Evolutionary conservation across 2,329 filamentous ascomycete genomes (phyloP).

Genomic region (Pyricularia pennisetigena): DNA sequence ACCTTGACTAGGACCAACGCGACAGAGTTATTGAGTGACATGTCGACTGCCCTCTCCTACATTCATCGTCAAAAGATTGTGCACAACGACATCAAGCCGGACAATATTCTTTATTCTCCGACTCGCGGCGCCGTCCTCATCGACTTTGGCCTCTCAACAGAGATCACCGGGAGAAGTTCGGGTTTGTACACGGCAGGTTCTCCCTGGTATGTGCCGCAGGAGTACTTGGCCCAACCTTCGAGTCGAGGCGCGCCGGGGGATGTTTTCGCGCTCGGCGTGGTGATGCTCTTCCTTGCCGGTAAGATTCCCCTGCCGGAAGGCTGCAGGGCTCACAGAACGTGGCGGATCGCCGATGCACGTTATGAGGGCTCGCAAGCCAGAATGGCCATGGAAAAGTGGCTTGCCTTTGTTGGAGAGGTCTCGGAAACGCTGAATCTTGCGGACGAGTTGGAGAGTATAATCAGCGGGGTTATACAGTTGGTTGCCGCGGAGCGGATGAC

Average conservation of each 20-base stretch:
- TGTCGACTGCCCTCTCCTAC: background rate
- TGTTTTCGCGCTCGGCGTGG: background rate
- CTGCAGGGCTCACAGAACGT: background rate
- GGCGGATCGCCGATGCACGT: background rate
- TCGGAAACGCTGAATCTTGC: background rate
- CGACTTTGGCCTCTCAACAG: conserved; percentile 3
- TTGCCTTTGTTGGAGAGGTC: background rate
- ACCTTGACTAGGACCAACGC: background rate
- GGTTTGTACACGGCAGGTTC: background rate
- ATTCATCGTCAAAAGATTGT: background rate
- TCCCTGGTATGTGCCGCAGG: background rate
- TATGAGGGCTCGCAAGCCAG: background rate
- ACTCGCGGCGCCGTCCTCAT: background rate
- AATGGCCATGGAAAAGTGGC: background rate
- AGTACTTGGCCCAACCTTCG: background rate
- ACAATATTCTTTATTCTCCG: background rate
- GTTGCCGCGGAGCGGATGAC: background rate
- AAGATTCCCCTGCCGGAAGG: background rate
- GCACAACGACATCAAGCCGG: conserved; percentile 4
- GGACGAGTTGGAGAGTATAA: background rate
- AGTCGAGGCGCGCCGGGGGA: background rate
- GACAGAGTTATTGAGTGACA: background rate
- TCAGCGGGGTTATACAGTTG: background rate
- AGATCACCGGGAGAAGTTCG: background rate
- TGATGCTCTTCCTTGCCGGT: background rate